A percentile compares a stretch with the other conserved stretches of the same genome.
phyloP scores from a whole-genome alignment of 116 monocot genomes.

The Trichopus zeylanicus region DNA sequence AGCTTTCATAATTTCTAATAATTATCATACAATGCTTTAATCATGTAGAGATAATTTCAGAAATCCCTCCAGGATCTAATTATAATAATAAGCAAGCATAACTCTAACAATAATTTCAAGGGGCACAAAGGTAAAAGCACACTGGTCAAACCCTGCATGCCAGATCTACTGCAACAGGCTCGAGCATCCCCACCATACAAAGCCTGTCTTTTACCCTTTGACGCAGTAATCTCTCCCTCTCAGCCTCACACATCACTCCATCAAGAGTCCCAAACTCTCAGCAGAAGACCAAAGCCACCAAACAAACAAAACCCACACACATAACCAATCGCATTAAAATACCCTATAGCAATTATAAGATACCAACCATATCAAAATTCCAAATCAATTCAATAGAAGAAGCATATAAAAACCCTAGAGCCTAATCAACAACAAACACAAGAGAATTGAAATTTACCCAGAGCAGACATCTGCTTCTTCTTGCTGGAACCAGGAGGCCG shows the following conservation, averaged over 20 bases:
- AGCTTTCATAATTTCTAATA: no score
- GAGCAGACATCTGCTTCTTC: conserved; percentile 58
- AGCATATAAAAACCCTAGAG: background rate
- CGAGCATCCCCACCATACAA: background rate
- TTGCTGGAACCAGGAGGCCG: conserved; percentile 56
- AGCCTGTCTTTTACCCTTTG: background rate
- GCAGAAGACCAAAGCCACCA: background rate
- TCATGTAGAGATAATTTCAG: background rate
- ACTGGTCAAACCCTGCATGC: background rate
- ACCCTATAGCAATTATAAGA: background rate
- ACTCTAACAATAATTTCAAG: background rate
- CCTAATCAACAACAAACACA: background rate
- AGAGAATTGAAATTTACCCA: conserved; percentile 29
- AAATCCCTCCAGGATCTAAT: background rate
- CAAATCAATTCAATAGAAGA: background rate
- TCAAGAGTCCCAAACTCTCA: background rate
- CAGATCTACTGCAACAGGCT: conserved; percentile 1
- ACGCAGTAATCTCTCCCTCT: background rate
- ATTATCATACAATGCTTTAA: no score
- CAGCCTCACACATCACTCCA: background rate
- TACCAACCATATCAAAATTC: background rate
- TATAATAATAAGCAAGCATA: conserved; percentile 1
- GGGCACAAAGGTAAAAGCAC: background rate
- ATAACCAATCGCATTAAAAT: background rate
- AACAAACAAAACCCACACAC: conserved; percentile 2